Evolutionary conservation across 1,284 basidiomycete species (phyloP).

Genomic region (Boletus chippewaensis): DNA sequence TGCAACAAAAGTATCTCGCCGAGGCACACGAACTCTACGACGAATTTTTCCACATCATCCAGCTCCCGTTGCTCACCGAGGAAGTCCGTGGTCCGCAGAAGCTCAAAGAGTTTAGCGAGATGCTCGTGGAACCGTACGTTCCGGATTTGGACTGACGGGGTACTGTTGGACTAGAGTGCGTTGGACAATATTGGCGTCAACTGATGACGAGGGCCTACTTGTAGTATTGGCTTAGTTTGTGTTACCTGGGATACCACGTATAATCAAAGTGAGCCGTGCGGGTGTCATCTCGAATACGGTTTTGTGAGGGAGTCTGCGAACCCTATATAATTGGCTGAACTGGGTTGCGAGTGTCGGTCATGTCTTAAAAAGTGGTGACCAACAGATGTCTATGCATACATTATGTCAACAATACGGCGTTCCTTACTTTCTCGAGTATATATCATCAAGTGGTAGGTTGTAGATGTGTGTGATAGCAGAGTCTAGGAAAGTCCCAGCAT

Average conservation of each 20-base stretch:
- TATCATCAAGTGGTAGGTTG: slow-evolving; percentile 19
- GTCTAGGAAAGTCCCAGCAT: background rate
- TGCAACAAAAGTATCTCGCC: slow-evolving; percentile 95
- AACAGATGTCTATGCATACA: slow-evolving; percentile 11
- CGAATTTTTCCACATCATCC: slow-evolving; percentile 94
- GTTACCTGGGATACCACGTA: slow-evolving; percentile 17
- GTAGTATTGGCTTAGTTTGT: slow-evolving; percentile 11
- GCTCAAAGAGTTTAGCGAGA: slow-evolving; percentile 84
- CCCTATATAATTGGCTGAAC: background rate
- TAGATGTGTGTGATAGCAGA: background rate
- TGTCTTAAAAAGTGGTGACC: background rate
- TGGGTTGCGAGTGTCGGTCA: background rate
- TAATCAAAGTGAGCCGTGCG: background rate
- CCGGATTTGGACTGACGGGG: slow-evolving; percentile 22
- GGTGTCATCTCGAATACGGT: background rate
- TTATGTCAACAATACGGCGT: slow-evolving; percentile 27
- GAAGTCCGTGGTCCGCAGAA: slow-evolving; percentile 95
- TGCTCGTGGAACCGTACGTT: slow-evolving; percentile 66
- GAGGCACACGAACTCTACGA: slow-evolving; percentile 95
- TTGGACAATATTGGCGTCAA: background rate
- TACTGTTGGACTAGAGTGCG: background rate
- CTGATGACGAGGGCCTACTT: background rate
- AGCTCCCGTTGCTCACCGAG: slow-evolving; percentile 90
- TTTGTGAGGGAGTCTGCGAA: too few relatives aligned
- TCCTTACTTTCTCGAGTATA: slow-evolving; percentile 31